Conservation (phyloP, 371 early-diverging fungal genomes). For the Mortierella sp. region DNA sequence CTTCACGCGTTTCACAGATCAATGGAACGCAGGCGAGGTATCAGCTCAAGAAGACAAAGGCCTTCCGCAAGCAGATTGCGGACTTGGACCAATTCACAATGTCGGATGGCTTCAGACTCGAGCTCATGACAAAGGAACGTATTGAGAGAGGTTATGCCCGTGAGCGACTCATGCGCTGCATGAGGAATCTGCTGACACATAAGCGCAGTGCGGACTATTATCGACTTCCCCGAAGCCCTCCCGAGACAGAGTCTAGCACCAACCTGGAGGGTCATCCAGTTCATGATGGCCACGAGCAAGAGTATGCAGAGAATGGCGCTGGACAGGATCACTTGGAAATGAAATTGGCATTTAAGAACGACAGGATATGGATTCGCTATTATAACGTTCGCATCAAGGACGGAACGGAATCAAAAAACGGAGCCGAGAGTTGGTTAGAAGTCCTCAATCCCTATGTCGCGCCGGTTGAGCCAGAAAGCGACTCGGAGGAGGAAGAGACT, state of each 20-base stretch:
- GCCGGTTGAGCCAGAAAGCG: conserved; percentile 12
- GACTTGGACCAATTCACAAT: conserved; percentile 48
- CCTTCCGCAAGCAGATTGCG: conserved; percentile 25
- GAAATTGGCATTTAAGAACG: conserved; percentile 24
- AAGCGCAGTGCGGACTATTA: conserved; percentile 18
- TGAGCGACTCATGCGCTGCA: conserved; percentile 26
- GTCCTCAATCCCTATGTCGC: conserved; percentile 30
- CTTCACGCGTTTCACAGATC: not conserved
- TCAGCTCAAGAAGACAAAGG: conserved; percentile 28
- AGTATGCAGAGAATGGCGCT: not conserved
- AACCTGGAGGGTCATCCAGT: not conserved
- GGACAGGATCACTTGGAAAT: conserved; percentile 50
- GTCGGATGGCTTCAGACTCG: conserved; percentile 38
- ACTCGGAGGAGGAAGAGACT: conserved; percentile 18
- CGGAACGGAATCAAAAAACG: conserved; percentile 35
- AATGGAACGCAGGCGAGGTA: conserved; percentile 18
- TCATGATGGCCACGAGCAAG: not conserved
- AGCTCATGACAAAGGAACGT: conserved; percentile 30
- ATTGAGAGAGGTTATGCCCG: conserved; percentile 23
- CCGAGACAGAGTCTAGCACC: conserved; percentile 7
- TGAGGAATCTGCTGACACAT: conserved; percentile 24
- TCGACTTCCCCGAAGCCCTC: conserved; percentile 36
- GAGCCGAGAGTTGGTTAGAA: conserved; percentile 43
- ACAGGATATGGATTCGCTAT: conserved; percentile 41
- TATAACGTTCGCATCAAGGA: conserved; percentile 44